phyloP scores from a whole-genome alignment of 164 flowering plant species.

The Warburgia ugandensis region DNA sequence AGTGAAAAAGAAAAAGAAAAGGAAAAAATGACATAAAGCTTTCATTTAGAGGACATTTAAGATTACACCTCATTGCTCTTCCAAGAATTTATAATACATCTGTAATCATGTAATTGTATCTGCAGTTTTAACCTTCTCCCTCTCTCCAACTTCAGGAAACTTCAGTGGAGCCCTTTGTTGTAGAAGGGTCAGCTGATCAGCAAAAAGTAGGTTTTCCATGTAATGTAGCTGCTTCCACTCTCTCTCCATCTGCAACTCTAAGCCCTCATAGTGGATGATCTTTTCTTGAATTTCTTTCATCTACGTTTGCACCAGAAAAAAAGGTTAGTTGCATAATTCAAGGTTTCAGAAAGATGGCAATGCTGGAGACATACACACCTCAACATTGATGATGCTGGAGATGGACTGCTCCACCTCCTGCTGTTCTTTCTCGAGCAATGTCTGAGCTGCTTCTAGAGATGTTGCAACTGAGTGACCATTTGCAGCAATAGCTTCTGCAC shows the following conservation, averaged over 20 bases:
- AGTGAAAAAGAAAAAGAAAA: too few species aligned
- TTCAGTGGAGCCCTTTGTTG: constrained; percentile 34
- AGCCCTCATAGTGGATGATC: constrained; percentile 50
- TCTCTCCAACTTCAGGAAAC: constrained; percentile 16
- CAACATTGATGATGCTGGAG: constrained; percentile 42
- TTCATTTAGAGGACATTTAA: neutral
- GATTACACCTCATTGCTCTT: too few species aligned
- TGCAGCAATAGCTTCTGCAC: constrained; percentile 30
- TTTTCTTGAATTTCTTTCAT: constrained; percentile 64
- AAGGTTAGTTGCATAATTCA: neutral
- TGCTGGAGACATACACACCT: constrained; percentile 37
- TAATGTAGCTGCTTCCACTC: constrained; percentile 55
- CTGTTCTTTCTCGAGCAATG: constrained; percentile 54
- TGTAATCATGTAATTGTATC: constrained; percentile 13
- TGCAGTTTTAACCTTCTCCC: constrained; percentile 17
- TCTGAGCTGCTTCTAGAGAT: constrained; percentile 24
- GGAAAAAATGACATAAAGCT: neutral
- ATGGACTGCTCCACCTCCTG: constrained; percentile 54
- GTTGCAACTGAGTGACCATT: constrained; percentile 21
- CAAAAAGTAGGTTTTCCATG: constrained; percentile 48
- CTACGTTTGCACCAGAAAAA: constrained; percentile 24
- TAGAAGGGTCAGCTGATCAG: constrained; percentile 56
- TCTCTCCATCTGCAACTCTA: constrained; percentile 67
- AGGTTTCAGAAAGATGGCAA: neutral
- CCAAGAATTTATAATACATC: neutral